Conservation (phyloP, 202 grass and related monocot species). For the Cymbopogon flexuosus region DNA sequence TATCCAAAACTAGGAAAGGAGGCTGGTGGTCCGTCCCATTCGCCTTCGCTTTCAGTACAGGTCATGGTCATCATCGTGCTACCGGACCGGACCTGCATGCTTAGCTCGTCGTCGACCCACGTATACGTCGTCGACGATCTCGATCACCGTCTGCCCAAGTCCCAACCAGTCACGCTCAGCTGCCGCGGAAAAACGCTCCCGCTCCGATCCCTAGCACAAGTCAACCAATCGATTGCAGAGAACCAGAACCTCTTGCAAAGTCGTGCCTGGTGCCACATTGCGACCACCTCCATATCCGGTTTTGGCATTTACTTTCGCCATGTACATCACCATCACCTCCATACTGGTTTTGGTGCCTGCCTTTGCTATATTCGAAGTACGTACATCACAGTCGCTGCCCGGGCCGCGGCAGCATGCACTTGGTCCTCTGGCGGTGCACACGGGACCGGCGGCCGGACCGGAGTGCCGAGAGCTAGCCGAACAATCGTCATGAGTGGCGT, state of each 20-base stretch:
- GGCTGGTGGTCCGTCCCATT: slow-evolving; percentile 38
- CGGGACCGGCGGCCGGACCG: background rate
- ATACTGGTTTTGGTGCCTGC: background rate
- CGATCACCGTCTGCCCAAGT: background rate
- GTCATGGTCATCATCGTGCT: background rate
- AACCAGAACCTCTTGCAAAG: no score
- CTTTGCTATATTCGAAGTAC: background rate
- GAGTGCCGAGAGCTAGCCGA: background rate
- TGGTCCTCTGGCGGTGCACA: no score
- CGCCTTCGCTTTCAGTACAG: slow-evolving; percentile 36
- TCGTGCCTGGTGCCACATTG: background rate
- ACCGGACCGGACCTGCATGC: no score
- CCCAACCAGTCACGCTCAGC: background rate
- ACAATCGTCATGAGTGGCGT: background rate
- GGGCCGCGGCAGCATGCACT: no score
- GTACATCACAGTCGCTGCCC: no score
- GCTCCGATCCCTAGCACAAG: no score
- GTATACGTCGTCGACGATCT: background rate
- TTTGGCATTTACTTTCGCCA: background rate
- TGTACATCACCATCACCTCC: background rate
- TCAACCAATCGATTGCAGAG: no score
- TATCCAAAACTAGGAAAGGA: slow-evolving; percentile 46
- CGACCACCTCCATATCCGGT: background rate
- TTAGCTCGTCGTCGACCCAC: no score
- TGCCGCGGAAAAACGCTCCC: background rate